phyloP scores from a whole-genome alignment of 108 stramenopile species.

The Cyclotella distinguenda region DNA sequence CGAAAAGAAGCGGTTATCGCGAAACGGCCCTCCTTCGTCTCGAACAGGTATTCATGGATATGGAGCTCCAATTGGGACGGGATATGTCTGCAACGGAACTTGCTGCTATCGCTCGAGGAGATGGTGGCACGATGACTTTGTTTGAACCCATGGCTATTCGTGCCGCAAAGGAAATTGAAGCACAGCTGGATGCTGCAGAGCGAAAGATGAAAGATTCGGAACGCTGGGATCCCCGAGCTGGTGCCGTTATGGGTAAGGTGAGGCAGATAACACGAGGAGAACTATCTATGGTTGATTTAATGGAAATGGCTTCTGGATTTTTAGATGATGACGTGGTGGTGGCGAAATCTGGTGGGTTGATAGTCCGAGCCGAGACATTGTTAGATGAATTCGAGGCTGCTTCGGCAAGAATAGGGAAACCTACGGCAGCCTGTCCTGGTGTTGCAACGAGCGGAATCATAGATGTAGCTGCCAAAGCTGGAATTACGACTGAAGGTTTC shows the following conservation, averaged over 20 bases:
- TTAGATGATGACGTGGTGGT: slow-evolving; percentile 83
- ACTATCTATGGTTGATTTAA: slow-evolving; percentile 56
- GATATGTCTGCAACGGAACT: slow-evolving; percentile 74
- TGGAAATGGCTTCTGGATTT: slow-evolving; percentile 75
- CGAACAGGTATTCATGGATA: slow-evolving; percentile 71
- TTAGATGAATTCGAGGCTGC: slow-evolving; percentile 87
- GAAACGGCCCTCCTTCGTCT: slow-evolving; percentile 74
- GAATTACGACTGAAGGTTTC: slow-evolving; percentile 71
- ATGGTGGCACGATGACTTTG: slow-evolving; percentile 76
- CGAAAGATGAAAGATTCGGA: slow-evolving; percentile 50
- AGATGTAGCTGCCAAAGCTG: slow-evolving; percentile 77
- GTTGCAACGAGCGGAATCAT: slow-evolving; percentile 41
- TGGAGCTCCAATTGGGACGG: slow-evolving; percentile 71
- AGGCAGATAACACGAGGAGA: slow-evolving; percentile 79
- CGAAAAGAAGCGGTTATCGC: slow-evolving; percentile 61
- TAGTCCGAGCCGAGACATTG: slow-evolving; percentile 70
- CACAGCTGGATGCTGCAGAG: slow-evolving; percentile 79
- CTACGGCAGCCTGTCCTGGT: not conserved
- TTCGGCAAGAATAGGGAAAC: slow-evolving; percentile 55
- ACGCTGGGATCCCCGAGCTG: slow-evolving; percentile 41
- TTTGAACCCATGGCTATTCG: slow-evolving; percentile 84
- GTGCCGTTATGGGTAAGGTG: slow-evolving; percentile 65
- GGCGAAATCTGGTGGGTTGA: slow-evolving; percentile 68
- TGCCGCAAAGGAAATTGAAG: slow-evolving; percentile 82
- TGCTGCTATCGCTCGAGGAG: slow-evolving; percentile 71